These are phyloP conservation scores for Trichophyton verrucosum DNA, from an alignment of 2,329 filamentous ascomycete genomes.

Conservation along the genomic window DNA sequence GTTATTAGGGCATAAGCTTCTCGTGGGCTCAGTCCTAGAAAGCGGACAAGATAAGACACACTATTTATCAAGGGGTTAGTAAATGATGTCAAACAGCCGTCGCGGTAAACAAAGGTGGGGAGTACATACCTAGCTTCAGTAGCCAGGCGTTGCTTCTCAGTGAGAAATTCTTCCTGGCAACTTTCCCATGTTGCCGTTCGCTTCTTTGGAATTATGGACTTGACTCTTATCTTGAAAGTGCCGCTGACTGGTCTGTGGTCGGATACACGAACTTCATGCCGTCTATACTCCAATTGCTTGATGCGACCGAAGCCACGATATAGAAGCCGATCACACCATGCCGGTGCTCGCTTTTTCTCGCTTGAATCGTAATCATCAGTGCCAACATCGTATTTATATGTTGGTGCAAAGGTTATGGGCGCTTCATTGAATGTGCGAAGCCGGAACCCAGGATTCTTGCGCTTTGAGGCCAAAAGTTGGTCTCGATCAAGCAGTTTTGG, in stretches of 20 bases:
- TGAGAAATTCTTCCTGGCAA: conserved; percentile 62
- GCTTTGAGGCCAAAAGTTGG: conserved; percentile 76
- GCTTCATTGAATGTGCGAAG: conserved; percentile 82
- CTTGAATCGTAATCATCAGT: conserved; percentile 88
- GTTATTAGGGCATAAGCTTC: conserved; percentile 39
- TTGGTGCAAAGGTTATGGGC: conserved; percentile 83
- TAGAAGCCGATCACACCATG: conserved; percentile 93
- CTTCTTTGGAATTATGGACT: conserved; percentile 59
- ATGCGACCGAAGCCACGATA: conserved; percentile 71
- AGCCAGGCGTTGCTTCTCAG: conserved; percentile 55
- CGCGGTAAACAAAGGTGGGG: background rate
- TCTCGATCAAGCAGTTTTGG: conserved; percentile 81
- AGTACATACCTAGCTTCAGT: conserved; percentile 62
- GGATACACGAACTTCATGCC: conserved; percentile 81
- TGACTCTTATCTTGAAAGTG: conserved; percentile 68
- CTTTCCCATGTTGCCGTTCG: conserved; percentile 57
- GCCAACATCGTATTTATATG: conserved; percentile 97
- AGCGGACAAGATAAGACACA: conserved; percentile 51
- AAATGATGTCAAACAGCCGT: background rate
- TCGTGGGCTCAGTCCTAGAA: conserved; percentile 45
- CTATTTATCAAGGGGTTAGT: conserved; percentile 26
- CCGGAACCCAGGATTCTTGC: conserved; percentile 79
- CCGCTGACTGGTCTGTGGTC: conserved; percentile 91
- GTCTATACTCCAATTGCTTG: conserved; percentile 72
- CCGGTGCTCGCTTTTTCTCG: conserved; percentile 86